Conservation (phyloP, 2,329 filamentous ascomycete species). For the Penicillium vulpinum region DNA sequence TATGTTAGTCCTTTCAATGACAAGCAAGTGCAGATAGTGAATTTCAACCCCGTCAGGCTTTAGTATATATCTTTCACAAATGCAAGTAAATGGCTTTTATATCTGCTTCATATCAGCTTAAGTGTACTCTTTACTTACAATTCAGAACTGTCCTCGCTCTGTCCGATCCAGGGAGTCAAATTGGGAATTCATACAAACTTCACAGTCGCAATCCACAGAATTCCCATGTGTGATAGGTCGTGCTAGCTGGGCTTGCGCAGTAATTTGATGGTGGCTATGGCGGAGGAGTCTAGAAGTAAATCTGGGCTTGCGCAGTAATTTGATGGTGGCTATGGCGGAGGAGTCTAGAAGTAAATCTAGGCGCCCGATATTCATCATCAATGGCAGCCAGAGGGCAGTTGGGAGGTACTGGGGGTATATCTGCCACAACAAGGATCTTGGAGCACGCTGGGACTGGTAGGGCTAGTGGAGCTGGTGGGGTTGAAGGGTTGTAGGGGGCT, state of each 20-base stretch:
- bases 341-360: not conserved
- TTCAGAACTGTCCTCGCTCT: not conserved
- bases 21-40: not conserved
- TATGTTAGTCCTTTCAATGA: not conserved
- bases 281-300: not conserved
- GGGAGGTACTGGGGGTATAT: not conserved
- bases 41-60: not conserved
- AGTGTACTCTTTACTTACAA: not conserved
- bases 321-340: not conserved
- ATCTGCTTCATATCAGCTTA: not conserved
- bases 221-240: not conserved
- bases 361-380: not conserved
- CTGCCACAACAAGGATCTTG: not conserved
- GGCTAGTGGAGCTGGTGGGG: not conserved
- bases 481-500: too few relatives aligned
- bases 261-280: not conserved
- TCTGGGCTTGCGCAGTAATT: too few relatives aligned
- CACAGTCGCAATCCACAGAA: not conserved
- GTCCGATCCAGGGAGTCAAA: not conserved
- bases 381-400: not conserved
- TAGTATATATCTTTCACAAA: not conserved
- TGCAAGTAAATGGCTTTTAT: slow-evolving; percentile 1
- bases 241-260: too few relatives aligned
- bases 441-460: not conserved
- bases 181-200: not conserved